Evolutionary conservation across 1,284 basidiomycete genomes (phyloP), one percentile per base, ranked within the genome.

Genomic region (Heterobasidion parviporum): DNA sequence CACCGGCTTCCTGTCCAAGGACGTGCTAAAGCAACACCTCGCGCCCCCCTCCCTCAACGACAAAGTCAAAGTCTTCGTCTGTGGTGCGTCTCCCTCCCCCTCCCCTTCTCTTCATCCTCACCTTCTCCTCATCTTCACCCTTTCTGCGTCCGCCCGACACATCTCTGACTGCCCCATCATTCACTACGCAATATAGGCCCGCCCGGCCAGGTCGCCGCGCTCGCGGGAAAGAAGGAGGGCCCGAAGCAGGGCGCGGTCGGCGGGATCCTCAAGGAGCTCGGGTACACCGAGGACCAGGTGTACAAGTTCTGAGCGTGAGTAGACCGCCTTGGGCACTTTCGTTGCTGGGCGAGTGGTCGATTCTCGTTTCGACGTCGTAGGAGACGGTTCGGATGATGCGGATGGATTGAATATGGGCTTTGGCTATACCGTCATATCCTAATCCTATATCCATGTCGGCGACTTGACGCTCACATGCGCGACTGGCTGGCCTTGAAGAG

Each of bases 21-120:
- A 90, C 36, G 66, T 93, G 51, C 74, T 97, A 63, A 80, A 83
- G 72, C 74, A 89, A 65, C 75, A 93, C 69, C 77, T 94, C 52
- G 80, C 85, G 0, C 74, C 88, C 20, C 74, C 93, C 15, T 77
- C 76, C 9, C 70, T 85, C 50, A 85, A 81, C 6, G 82, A 90
- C 59, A 95, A 94, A 74, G 78, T 92, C 66, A 94, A 94, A 75
- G 75, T 96, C 54, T 93, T 94, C 68, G 75, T 98, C 36, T 98
- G 95, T 67, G 94, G 90, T 80, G 67, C 57, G 77, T 67, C 20
- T 2, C 41, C 10, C 26, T 46, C 41, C 35, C 15, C 16, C 15
- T 7, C 50, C 8, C 38, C 32, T 32, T 32, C 52, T 14, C 34
- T 9, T 9, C 18, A 1, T 1, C 18, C 18, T 18, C n/a, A n/a